These are phyloP conservation scores for Colletotrichum caudatum DNA, from an alignment of 2,329 filamentous ascomycete genomes.

Conservation along the genomic window DNA sequence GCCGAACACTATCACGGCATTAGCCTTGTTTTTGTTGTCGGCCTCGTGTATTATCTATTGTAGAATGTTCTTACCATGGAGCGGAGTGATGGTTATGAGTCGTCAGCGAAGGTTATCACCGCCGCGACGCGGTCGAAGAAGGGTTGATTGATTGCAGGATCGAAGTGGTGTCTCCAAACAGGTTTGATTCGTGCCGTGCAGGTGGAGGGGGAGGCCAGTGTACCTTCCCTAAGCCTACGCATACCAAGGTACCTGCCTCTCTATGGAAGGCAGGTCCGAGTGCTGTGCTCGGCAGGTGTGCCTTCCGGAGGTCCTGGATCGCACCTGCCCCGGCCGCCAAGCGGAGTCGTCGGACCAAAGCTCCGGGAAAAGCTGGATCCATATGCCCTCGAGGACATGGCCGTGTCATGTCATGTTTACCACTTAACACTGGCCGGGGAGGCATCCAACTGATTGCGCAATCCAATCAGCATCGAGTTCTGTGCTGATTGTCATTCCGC, in stretches of 20 bases:
- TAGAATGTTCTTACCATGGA: not conserved
- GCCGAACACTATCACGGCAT: not conserved
- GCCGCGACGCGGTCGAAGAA: not conserved
- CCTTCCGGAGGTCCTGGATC: slow-evolving; percentile 1
- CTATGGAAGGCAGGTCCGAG: not conserved
- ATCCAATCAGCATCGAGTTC: too few relatives aligned
- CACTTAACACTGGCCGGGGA: too few relatives aligned
- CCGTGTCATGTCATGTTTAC: too few relatives aligned
- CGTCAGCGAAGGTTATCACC: not conserved
- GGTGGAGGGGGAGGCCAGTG: not conserved
- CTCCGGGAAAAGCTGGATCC: not conserved
- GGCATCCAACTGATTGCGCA: too few relatives aligned
- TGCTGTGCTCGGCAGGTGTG: not conserved
- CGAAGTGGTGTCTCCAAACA: not conserved
- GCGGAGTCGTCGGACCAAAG: not conserved
- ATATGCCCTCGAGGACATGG: not conserved
- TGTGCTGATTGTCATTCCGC: too few relatives aligned
- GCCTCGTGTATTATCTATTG: not conserved
- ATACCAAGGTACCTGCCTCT: not conserved
- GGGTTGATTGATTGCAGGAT: not conserved
- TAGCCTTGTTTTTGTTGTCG: not conserved
- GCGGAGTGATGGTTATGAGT: not conserved
- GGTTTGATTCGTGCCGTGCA: not conserved
- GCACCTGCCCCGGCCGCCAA: not conserved
- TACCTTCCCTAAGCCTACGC: not conserved